These are phyloP conservation scores for Gastrolobium villosum DNA, from an alignment of 306 rosid genomes.

Conservation along the genomic window DNA sequence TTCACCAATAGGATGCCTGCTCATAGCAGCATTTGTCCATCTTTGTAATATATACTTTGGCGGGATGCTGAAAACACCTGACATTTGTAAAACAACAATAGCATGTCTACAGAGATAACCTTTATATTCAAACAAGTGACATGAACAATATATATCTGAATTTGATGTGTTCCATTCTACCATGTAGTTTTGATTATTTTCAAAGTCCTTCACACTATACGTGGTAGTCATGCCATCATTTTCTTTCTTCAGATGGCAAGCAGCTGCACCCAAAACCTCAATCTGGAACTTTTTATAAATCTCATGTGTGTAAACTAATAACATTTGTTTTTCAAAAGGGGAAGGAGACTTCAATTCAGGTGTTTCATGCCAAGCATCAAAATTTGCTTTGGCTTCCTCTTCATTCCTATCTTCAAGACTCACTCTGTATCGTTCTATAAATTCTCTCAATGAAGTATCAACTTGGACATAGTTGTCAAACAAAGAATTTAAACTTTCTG, in stretches of 20 bases:
- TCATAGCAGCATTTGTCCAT: conserved; percentile 73
- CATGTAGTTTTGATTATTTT: conserved; percentile 58
- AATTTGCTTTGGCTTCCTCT: conserved; percentile 75
- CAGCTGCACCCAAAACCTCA: conserved; percentile 73
- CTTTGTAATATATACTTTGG: conserved; percentile 66
- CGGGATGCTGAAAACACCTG: conserved; percentile 71
- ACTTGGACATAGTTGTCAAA: conserved; percentile 60
- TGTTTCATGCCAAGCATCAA: conserved; percentile 79
- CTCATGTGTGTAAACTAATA: conserved; percentile 63
- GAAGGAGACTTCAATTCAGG: conserved; percentile 74
- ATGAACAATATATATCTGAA: conserved; percentile 69
- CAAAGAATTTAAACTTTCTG: conserved; percentile 56
- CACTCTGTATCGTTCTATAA: conserved; percentile 58
- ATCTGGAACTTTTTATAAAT: conserved; percentile 63
- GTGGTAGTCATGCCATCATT: conserved; percentile 50
- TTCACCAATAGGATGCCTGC: conserved; percentile 66
- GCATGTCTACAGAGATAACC: conserved; percentile 72
- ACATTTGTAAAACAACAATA: conserved; percentile 74
- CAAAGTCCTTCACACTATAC: conserved; percentile 64
- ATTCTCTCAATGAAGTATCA: conserved; percentile 63
- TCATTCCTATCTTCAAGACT: conserved; percentile 69
- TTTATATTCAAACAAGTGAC: conserved; percentile 69
- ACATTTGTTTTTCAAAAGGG: conserved; percentile 69
- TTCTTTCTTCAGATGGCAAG: conserved; percentile 75
- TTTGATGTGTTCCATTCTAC: conserved; percentile 67